Evolutionary conservation across 805 yeast genomes (phyloP).

Genomic region (Saccharomycopsis synnaedendra): DNA sequence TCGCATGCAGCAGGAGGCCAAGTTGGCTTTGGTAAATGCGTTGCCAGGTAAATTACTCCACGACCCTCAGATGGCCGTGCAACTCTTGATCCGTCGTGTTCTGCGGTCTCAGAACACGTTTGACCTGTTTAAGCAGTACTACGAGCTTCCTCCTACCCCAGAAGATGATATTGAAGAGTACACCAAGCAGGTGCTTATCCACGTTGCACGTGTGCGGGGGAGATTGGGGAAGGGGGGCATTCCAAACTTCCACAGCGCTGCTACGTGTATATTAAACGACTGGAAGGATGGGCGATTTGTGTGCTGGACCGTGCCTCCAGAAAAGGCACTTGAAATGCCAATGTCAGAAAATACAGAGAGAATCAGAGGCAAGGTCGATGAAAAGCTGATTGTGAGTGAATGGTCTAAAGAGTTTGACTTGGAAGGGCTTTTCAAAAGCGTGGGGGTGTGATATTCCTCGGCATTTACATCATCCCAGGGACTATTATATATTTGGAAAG

Average conservation of each 20-base stretch:
- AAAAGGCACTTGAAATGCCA: constrained; percentile 14
- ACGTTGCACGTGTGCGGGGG: constrained; percentile 87
- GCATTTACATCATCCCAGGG: no score
- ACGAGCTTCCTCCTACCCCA: constrained; percentile 73
- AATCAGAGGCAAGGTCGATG: constrained; percentile 36
- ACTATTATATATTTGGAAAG: no score
- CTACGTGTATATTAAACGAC: constrained; percentile 70
- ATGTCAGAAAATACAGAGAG: constrained; percentile 33
- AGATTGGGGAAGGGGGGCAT: constrained; percentile 88
- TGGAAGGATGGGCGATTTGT: constrained; percentile 95
- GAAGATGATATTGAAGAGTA: constrained; percentile 52
- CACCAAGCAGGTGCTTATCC: constrained; percentile 78
- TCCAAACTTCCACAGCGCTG: constrained; percentile 83
- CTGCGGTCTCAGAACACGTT: constrained; percentile 56
- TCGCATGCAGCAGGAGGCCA: constrained; percentile 69
- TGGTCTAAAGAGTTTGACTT: constrained; percentile 95
- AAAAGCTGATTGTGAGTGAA: constrained; percentile 65
- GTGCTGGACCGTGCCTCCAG: constrained; percentile 79
- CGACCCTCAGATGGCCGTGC: constrained; percentile 79
- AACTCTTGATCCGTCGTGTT: constrained; percentile 63
- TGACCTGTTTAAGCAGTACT: constrained; percentile 58
- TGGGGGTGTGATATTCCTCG: constrained; percentile 19
- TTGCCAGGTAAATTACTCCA: constrained; percentile 74
- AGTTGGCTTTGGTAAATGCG: constrained; percentile 78
- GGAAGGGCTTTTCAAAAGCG: constrained; percentile 56